Evolutionary conservation across 2,329 filamentous ascomycete species (phyloP).

Genomic region (Chaetomium sp.): DNA sequence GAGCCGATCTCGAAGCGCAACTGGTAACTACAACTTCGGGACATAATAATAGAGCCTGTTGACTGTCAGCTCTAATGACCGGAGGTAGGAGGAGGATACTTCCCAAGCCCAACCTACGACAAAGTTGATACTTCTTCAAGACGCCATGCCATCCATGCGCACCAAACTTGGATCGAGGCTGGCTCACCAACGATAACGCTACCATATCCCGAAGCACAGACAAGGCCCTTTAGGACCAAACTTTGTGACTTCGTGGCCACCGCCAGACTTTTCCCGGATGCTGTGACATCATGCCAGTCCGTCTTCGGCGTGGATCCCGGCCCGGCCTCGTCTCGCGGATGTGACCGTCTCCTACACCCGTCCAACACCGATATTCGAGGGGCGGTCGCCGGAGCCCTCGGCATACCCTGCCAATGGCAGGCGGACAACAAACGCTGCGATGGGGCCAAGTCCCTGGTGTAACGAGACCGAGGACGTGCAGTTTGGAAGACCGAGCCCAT

Average conservation of each 20-base stretch:
- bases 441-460: neutral
- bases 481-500: slow-evolving; percentile 5
- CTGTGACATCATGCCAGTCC: slow-evolving; percentile 5
- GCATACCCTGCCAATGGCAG: neutral
- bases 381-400: slow-evolving; percentile 10
- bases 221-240: slow-evolving; percentile 26
- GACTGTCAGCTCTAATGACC: no score
- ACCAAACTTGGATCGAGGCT: slow-evolving; percentile 13
- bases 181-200: slow-evolving; percentile 8
- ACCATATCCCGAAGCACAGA: neutral
- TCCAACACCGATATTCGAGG: slow-evolving; percentile 6
- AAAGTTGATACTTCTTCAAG: neutral
- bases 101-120: neutral
- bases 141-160: neutral
- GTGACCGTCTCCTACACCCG: slow-evolving; percentile 11
- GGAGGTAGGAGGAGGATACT: neutral
- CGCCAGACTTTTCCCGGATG: neutral
- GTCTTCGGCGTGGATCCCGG: slow-evolving; percentile 19
- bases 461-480: slow-evolving; percentile 1
- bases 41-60: slow-evolving; percentile 13
- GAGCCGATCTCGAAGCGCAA: slow-evolving; percentile 23
- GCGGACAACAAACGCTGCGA: neutral
- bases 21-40: slow-evolving; percentile 23
- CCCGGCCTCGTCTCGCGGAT: slow-evolving; percentile 18
- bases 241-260: neutral